Conservation (phyloP, 139 green algal species). For the Chlorella ohadii region DNA sequence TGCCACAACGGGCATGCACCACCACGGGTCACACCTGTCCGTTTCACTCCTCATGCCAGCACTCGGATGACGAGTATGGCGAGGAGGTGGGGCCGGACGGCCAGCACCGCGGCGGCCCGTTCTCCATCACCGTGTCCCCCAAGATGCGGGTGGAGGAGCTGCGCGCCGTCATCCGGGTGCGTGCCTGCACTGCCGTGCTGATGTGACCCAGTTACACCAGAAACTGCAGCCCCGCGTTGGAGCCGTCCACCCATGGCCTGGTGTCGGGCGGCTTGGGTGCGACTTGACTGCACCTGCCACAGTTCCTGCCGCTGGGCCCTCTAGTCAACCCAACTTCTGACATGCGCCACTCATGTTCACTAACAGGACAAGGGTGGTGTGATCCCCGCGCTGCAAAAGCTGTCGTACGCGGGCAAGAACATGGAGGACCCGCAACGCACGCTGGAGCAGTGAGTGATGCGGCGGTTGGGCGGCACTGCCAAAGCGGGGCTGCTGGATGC, state of each 20-base stretch:
- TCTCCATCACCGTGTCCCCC: slow-evolving; percentile 72
- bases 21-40: not conserved
- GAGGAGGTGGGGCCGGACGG: slow-evolving; percentile 57
- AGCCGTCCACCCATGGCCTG: too few relatives aligned
- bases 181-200: not conserved
- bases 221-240: too few relatives aligned
- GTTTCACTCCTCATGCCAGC: slow-evolving; percentile 49
- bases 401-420: slow-evolving; percentile 83
- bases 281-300: not conserved
- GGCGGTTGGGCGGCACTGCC: not conserved
- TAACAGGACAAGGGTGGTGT: slow-evolving; percentile 80
- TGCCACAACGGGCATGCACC: not conserved
- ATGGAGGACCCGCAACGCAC: slow-evolving; percentile 90
- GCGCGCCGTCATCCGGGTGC: slow-evolving; percentile 73
- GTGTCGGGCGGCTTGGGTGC: too few relatives aligned
- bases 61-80: slow-evolving; percentile 86
- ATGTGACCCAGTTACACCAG: not conserved
- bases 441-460: slow-evolving; percentile 79
- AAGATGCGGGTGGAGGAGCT: slow-evolving; percentile 88
- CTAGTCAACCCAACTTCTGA: too few relatives aligned
- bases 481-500: too few relatives aligned
- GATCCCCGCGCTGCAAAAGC: slow-evolving; percentile 80
- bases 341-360: not conserved
- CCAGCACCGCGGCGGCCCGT: slow-evolving; percentile 80
- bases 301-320: too few relatives aligned